A percentile compares a stretch with the other conserved stretches of the same genome.
These are phyloP conservation scores for Schizosaccharomyces octosporus DNA, from an alignment of 805 yeast genomes.

Conservation along the genomic window DNA sequence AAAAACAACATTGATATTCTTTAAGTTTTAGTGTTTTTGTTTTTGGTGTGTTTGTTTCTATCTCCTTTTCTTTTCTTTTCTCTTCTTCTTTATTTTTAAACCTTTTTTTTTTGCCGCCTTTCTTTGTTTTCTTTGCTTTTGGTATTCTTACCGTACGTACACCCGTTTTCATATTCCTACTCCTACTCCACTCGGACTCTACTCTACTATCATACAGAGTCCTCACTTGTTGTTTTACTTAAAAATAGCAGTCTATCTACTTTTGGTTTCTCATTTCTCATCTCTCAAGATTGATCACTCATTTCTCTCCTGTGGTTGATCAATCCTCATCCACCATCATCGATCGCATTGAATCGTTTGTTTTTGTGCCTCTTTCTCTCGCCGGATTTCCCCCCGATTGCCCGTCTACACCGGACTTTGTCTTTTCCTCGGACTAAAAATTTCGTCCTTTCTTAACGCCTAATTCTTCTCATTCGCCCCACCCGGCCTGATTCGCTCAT, in stretches of 20 bases:
- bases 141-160: too few species aligned
- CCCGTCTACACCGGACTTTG: not conserved
- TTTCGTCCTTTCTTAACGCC: too few species aligned
- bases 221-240: too few species aligned
- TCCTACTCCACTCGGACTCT: not conserved
- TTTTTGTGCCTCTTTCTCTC: not conserved
- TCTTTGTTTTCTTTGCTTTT: not conserved
- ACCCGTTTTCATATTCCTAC: not conserved
- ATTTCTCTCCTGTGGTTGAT: not conserved
- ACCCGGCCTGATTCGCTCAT: too few species aligned
- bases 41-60: too few species aligned
- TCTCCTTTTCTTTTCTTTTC: too few species aligned
- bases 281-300: not conserved
- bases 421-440: not conserved
- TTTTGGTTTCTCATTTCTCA: too few species aligned
- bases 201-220: not conserved
- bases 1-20: not conserved
- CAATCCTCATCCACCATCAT: not conserved
- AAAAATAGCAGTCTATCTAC: too few species aligned
- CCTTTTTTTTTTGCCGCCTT: too few species aligned
- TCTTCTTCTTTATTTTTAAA: not conserved
- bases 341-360: not conserved
- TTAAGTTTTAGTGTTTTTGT: not conserved
- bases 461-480: too few species aligned
- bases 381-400: not conserved